phyloP scores from a whole-genome alignment of 169 alveolate species.

The Plasmodium gallinaceum region DNA sequence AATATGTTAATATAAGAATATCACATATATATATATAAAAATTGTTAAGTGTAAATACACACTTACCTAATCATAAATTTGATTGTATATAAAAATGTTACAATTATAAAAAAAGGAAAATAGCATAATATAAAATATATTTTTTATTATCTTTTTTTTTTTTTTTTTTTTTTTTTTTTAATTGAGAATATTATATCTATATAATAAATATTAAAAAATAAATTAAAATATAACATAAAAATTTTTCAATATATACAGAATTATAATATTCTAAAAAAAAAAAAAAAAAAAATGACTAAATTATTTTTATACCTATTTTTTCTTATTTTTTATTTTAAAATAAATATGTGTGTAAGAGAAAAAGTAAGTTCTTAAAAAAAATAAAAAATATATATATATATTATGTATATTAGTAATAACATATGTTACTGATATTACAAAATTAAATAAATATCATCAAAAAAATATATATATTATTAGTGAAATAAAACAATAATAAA shows the following conservation, averaged over 20 bases:
- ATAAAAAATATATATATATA: neutral
- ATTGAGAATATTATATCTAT: neutral
- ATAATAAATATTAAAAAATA: conserved; percentile 10
- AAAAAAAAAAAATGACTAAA: conserved; percentile 28
- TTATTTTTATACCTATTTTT: conserved; percentile 17
- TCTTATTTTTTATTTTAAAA: conserved; percentile 32
- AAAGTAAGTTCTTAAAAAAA: conserved; percentile 17
- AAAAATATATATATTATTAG: neutral
- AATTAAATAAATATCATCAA: neutral
- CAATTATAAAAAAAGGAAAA: neutral
- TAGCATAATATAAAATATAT: neutral
- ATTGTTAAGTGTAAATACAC: conserved; percentile 3
- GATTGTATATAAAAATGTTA: neutral
- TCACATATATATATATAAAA: neutral
- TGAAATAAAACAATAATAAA: neutral
- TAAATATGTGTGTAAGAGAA: conserved; percentile 50
- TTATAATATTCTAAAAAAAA: neutral
- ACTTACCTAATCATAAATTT: neutral
- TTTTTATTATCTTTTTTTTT: neutral
- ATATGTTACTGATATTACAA: neutral
- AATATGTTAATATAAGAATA: neutral
- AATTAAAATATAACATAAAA: neutral
- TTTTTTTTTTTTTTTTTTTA: conserved; percentile 10
- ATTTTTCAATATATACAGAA: neutral
- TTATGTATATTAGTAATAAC: neutral